Percentiles rank a stretch among this genome's conserved stretches.
These are phyloP conservation scores for Vishniacozyma victoriae DNA, from an alignment of 768 basidiomycete genomes.

Conservation along the genomic window DNA sequence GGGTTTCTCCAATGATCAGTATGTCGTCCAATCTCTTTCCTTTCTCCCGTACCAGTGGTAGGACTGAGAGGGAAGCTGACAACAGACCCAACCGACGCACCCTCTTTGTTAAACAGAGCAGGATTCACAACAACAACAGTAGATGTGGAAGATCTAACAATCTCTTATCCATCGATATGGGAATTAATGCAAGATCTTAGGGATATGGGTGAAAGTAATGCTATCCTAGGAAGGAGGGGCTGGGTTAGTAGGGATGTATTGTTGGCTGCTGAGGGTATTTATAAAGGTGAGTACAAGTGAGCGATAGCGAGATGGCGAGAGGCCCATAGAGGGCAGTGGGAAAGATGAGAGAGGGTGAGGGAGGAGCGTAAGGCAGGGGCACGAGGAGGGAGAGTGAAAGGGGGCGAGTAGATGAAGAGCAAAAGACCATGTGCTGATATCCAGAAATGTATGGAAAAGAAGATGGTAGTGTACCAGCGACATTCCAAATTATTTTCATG, in stretches of 20 bases:
- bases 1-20: conserved; percentile 97
- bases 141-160: conserved; percentile 85
- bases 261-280: conserved; percentile 84
- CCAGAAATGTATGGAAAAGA: conserved; percentile 76
- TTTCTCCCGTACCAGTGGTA: background rate
- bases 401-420: background rate
- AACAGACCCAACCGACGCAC: conserved; percentile 83
- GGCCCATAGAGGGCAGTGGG: no score
- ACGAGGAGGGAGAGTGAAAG: no score
- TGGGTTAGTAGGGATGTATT: conserved; percentile 77
- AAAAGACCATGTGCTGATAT: background rate
- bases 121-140: conserved; percentile 92
- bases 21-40: conserved; percentile 21
- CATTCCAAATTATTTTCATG: conserved; percentile 93
- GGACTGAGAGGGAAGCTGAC: background rate
- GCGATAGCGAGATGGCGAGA: no score
- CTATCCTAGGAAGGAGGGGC: conserved; percentile 72
- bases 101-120: conserved; percentile 83
- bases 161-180: conserved; percentile 91
- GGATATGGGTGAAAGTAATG: conserved; percentile 95
- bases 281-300: conserved; percentile 69
- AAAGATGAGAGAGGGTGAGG: no score
- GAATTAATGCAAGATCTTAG: conserved; percentile 88
- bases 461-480: conserved; percentile 86
- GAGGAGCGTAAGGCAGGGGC: no score